These are phyloP conservation scores for Boletus rubescentipes DNA, from an alignment of 768 basidiomycete genomes.

Conservation along the genomic window DNA sequence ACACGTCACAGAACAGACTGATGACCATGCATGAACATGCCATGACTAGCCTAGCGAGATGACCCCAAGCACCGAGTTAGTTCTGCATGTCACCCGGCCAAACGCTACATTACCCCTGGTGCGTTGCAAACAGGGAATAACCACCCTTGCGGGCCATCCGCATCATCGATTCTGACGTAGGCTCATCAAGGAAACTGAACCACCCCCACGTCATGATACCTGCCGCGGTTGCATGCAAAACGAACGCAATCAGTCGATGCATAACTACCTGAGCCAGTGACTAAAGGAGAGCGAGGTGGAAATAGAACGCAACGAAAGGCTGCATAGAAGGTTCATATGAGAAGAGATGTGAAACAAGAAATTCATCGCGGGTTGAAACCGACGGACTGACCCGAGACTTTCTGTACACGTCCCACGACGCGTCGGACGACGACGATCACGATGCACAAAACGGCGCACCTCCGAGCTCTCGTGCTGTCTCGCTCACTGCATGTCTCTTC, in stretches of 20 bases:
- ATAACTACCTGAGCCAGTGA: too few species aligned
- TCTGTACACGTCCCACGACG: too few species aligned
- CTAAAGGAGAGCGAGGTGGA: background rate
- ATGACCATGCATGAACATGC: constrained; percentile 43
- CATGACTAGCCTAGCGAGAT: constrained; percentile 24
- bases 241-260: constrained; percentile 15
- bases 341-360: background rate
- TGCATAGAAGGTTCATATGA: background rate
- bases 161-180: constrained; percentile 34
- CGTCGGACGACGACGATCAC: background rate
- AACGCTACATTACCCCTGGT: constrained; percentile 55
- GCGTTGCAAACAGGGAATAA: constrained; percentile 71
- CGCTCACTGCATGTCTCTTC: constrained; percentile 27
- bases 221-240: constrained; percentile 34
- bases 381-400: too few species aligned
- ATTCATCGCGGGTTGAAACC: too few species aligned
- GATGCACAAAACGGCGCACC: too few species aligned
- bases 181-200: constrained; percentile 12
- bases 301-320: background rate
- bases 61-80: background rate
- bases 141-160: constrained; percentile 60
- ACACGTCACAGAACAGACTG: constrained; percentile 40
- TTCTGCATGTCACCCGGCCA: background rate
- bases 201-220: constrained; percentile 40
- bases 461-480: background rate